Evolutionary conservation across 371 early-diverging fungal genomes (phyloP), one percentile per base, ranked within the genome.

Genomic region (Smittium culicis): DNA sequence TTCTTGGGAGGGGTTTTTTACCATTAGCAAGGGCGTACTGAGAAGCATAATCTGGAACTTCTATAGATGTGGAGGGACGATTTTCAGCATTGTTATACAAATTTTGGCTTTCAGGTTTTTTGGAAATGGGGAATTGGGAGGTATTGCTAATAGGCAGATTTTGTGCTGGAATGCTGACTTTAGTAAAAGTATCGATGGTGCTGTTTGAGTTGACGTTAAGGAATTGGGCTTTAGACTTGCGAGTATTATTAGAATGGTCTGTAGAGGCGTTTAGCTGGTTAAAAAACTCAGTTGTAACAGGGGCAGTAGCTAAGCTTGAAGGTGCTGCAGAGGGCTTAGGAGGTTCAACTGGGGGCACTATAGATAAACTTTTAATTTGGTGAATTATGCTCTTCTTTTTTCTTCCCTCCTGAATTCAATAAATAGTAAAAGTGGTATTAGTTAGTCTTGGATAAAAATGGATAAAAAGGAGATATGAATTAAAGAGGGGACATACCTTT

Each of bases 21-120:
- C 76, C 76, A 45, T 75, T 72, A 60, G 71, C 71, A 28, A 70
- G 72, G 8, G 76, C 76, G 45, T 75, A 75, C 57, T 76, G 70
- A 57, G 70, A 69, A 25, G 73, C 72, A 62, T 72, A 61, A 20
- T 73, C 76, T 14, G 76, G 67, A 29, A 60, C 66, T 31, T 75
- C 68, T 74, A 74, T 69, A 2, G 75, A 72, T 0, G 75, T 74
- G 16, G 75, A 75, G 24, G 75, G 74, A 55, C 74, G 1, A 74
- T 73, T 25, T 74, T 71, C 34, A 75, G 61, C 30, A 73, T 74
- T 11, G 74, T 69, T 35, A 67, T 56, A 27, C 74, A 74, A 25
- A 72, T 73, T 25, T 70, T 71, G 67, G 68, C 27, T 27, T 56
- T 64, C n/a, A 24, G 24, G 55, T 27, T 55, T 24, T 24, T 27